A percentile compares a stretch with the other conserved stretches of the same genome.
Evolutionary conservation across 192 early-diverging fungal species (phyloP).

Genomic region (Backusella australiensis): DNA sequence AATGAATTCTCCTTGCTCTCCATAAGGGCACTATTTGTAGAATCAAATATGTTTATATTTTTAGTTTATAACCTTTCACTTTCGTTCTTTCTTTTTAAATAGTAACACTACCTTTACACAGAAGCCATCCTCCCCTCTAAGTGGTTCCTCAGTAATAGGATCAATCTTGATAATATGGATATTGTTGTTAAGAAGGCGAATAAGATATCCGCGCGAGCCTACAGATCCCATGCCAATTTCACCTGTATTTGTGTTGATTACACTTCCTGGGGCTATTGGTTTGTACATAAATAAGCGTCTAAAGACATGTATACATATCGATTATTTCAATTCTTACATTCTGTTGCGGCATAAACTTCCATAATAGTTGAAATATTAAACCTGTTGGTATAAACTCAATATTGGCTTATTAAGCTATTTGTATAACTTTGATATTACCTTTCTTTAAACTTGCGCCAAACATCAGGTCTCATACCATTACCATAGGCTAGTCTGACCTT

Average conservation of each 20-base stretch:
- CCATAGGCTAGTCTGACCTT: constrained; percentile 56
- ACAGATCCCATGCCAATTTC: constrained; percentile 56
- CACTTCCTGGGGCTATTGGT: constrained; percentile 24
- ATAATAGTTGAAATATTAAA: constrained; percentile 55
- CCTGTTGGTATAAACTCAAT: constrained; percentile 18
- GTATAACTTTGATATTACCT: neutral
- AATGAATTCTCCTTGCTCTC: constrained; percentile 60
- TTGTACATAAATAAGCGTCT: neutral
- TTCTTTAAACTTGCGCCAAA: constrained; percentile 61
- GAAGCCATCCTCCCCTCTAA: constrained; percentile 47
- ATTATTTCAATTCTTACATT: constrained; percentile 43
- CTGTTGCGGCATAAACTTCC: constrained; percentile 68
- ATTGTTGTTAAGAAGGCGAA: constrained; percentile 23
- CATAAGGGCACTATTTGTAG: constrained; percentile 22
- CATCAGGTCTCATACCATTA: constrained; percentile 68
- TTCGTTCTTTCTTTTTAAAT: neutral
- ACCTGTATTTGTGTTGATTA: constrained; percentile 45
- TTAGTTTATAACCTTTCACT: neutral
- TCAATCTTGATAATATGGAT: constrained; percentile 58
- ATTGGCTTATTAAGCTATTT: neutral
- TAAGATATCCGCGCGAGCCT: constrained; percentile 48
- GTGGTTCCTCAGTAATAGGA: constrained; percentile 49
- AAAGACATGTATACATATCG: neutral
- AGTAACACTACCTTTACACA: constrained; percentile 42
- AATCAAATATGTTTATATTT: neutral